Evolutionary conservation across 164 flowering plant genomes (phyloP).

Genomic region (Santalum album): DNA sequence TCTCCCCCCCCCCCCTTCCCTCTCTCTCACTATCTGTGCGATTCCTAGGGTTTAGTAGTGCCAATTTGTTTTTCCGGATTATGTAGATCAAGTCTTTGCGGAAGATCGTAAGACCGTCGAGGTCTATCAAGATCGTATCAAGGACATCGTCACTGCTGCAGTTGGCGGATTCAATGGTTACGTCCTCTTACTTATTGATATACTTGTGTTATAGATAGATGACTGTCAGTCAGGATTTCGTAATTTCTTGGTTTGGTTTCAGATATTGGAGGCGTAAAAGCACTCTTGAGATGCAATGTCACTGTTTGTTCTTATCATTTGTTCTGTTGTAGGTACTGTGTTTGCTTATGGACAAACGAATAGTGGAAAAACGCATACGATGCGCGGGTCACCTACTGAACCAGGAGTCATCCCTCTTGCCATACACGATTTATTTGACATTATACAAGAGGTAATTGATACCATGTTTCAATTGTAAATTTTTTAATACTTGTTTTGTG

Average conservation of each 20-base stretch:
- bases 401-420: slow-evolving; percentile 93
- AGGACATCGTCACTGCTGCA: slow-evolving; percentile 74
- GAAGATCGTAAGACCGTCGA: slow-evolving; percentile 57
- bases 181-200: background rate
- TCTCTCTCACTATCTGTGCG: background rate
- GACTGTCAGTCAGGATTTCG: too few relatives aligned
- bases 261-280: too few relatives aligned
- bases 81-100: slow-evolving; percentile 58
- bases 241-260: background rate
- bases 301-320: background rate
- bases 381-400: slow-evolving; percentile 75
- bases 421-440: slow-evolving; percentile 61
- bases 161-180: slow-evolving; percentile 88
- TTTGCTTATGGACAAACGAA: slow-evolving; percentile 99
- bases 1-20: slow-evolving; percentile 5
- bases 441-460: slow-evolving; percentile 55
- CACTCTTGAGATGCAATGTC: too few relatives aligned
- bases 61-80: too few relatives aligned
- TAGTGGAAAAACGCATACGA: slow-evolving; percentile 94
- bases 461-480: too few relatives aligned
- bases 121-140: slow-evolving; percentile 63
- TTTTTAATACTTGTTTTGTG: too few relatives aligned
- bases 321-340: slow-evolving; percentile 56
- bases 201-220: too few relatives aligned
- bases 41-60: background rate